Evolutionary conservation across 2,329 filamentous ascomycete species (phyloP).

Genomic region (Anthostomella pinea): DNA sequence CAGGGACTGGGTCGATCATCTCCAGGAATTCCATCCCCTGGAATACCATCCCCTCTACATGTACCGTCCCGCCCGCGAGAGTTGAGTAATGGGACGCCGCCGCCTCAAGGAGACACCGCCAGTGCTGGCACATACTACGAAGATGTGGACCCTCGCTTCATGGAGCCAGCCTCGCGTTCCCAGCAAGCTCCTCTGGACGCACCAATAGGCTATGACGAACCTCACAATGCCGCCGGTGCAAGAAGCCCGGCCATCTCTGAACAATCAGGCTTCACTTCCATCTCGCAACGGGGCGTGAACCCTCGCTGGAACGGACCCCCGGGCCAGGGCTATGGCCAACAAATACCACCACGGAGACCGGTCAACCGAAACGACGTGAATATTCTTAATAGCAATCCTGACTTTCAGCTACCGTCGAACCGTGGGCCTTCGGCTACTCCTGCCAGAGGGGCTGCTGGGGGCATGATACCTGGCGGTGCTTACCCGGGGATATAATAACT

Average conservation of each 20-base stretch:
- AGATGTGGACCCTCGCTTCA: constrained; percentile 88
- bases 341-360: constrained; percentile 42
- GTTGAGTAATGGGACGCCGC: constrained; percentile 33
- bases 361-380: constrained; percentile 65
- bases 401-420: constrained; percentile 69
- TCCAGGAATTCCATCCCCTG: constrained; percentile 28
- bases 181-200: constrained; percentile 27
- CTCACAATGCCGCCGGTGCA: constrained; percentile 51
- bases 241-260: constrained; percentile 77
- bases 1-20: constrained; percentile 42
- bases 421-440: constrained; percentile 27
- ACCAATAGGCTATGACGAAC: constrained; percentile 58
- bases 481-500: constrained; percentile 42
- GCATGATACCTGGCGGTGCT: constrained; percentile 52
- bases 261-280: constrained; percentile 81
- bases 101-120: constrained; percentile 26
- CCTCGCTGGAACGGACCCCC: constrained; percentile 73
- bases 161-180: constrained; percentile 38
- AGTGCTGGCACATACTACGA: constrained; percentile 69
- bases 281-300: constrained; percentile 85
- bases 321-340: constrained; percentile 42
- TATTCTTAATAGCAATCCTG: constrained; percentile 75
- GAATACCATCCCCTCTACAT: constrained; percentile 44
- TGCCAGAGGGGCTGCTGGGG: constrained; percentile 31
- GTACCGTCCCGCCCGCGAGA: constrained; percentile 35